Evolutionary conservation across 75 land plant species (phyloP).

Genomic region (Pinus tabuliformis): DNA sequence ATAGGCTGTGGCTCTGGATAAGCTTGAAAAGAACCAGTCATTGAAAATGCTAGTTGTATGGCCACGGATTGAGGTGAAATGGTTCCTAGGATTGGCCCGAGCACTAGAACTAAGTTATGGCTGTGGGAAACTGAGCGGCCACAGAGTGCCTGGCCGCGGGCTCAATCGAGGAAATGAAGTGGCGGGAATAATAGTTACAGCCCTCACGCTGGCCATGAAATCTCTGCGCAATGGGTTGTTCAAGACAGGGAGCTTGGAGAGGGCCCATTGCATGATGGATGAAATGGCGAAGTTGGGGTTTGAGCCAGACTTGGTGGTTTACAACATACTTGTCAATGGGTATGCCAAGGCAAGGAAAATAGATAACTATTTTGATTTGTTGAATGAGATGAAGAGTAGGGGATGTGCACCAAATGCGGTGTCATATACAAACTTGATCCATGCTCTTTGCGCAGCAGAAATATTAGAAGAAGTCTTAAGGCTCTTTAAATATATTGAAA

Average conservation of each 20-base stretch:
- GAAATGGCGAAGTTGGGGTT: constrained; percentile 59
- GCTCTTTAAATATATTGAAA: constrained; percentile 50
- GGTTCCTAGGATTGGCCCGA: too few species aligned
- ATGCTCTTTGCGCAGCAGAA: constrained; percentile 45
- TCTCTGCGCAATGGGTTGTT: constrained; percentile 74
- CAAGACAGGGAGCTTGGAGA: constrained; percentile 55
- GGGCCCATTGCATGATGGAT: constrained; percentile 57
- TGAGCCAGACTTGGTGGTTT: constrained; percentile 66
- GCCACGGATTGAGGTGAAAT: too few species aligned
- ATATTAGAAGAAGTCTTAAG: constrained; percentile 54
- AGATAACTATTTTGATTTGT: constrained; percentile 42
- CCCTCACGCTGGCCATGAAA: too few species aligned
- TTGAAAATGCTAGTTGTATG: too few species aligned
- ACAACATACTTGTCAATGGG: constrained; percentile 57
- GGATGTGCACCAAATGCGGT: constrained; percentile 45
- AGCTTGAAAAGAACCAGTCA: too few species aligned
- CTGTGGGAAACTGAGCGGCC: too few species aligned
- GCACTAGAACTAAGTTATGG: too few species aligned
- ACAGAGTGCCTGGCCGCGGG: too few species aligned
- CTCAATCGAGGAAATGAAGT: too few species aligned
- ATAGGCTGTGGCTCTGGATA: too few species aligned
- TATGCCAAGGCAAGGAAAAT: constrained; percentile 49
- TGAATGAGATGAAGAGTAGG: constrained; percentile 54
- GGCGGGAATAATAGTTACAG: too few species aligned
- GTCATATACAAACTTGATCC: constrained; percentile 53